A percentile compares a stretch with the other conserved stretches of the same genome.
These are phyloP conservation scores for Botrytis fragariae DNA, from an alignment of 2,329 filamentous ascomycete genomes.

Conservation along the genomic window DNA sequence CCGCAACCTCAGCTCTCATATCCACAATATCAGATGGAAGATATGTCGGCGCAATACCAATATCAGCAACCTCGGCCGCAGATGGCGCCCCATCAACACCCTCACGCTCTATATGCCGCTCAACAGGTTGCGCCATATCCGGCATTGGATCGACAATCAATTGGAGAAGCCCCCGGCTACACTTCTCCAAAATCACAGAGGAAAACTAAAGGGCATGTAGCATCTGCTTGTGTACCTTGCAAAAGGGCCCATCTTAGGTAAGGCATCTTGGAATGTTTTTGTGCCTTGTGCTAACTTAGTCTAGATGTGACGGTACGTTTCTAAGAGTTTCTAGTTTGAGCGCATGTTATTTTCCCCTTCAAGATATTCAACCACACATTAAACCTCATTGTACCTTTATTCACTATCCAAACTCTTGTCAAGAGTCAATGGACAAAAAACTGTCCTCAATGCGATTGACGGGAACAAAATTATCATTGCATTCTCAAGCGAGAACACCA, in stretches of 20 bases:
- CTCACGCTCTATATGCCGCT: slow-evolving; percentile 28
- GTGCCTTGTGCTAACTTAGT: slow-evolving; percentile 38
- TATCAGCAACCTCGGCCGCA: slow-evolving; percentile 28
- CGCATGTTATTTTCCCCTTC: slow-evolving; percentile 21
- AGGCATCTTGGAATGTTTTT: slow-evolving; percentile 22
- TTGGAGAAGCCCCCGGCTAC: slow-evolving; percentile 48
- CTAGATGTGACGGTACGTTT: slow-evolving; percentile 63
- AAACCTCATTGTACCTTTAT: neutral
- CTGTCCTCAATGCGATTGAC: neutral
- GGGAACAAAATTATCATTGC: neutral
- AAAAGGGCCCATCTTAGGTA: slow-evolving; percentile 77
- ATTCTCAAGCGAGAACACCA: slow-evolving; percentile 7
- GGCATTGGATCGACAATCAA: slow-evolving; percentile 37
- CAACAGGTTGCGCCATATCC: slow-evolving; percentile 31
- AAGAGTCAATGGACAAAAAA: neutral
- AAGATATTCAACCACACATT: neutral
- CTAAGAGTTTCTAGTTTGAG: neutral
- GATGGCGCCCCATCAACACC: slow-evolving; percentile 29
- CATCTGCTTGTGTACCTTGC: slow-evolving; percentile 81
- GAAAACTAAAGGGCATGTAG: slow-evolving; percentile 77
- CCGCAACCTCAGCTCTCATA: slow-evolving; percentile 37
- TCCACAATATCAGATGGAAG: slow-evolving; percentile 31
- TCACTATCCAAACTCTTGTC: neutral
- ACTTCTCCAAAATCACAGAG: slow-evolving; percentile 60
- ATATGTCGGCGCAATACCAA: slow-evolving; percentile 29